Conservation (phyloP, 129 eudicot species). For the Chrysanthemum makinoi region DNA sequence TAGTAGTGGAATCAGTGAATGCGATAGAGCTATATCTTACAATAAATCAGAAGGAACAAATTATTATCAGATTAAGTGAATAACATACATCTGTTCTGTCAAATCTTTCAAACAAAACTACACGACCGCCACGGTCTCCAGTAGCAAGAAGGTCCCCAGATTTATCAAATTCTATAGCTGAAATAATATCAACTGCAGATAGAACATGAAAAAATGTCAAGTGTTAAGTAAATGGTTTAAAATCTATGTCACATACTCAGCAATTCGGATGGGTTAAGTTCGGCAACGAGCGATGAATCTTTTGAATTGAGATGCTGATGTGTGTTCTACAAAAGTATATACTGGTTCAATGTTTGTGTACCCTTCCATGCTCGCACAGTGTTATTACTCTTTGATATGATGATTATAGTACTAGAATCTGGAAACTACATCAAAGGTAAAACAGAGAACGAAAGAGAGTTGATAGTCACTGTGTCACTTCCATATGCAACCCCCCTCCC, state of each 20-base stretch:
- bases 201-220: conserved; percentile 3
- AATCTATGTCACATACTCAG: neutral
- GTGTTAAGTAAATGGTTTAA: neutral
- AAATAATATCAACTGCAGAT: conserved; percentile 51
- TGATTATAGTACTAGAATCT: neutral
- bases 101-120: conserved; percentile 51
- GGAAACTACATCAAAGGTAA: no score
- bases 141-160: conserved; percentile 52
- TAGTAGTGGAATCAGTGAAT: neutral
- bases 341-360: neutral
- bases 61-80: neutral
- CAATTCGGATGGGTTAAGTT: neutral
- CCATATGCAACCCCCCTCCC: no score
- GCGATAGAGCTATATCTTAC: neutral
- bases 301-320: no score
- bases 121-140: conserved; percentile 58
- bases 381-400: neutral
- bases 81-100: conserved; percentile 38
- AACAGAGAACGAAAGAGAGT: no score
- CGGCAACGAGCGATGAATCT: neutral
- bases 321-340: neutral
- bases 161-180: conserved; percentile 55
- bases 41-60: conserved; percentile 3
- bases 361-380: neutral
- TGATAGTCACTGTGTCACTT: no score